Percentiles rank a stretch among this genome's conserved stretches.
Conservation (phyloP, 371 early-diverging fungal species). For the Haplosporangium sp. region DNA sequence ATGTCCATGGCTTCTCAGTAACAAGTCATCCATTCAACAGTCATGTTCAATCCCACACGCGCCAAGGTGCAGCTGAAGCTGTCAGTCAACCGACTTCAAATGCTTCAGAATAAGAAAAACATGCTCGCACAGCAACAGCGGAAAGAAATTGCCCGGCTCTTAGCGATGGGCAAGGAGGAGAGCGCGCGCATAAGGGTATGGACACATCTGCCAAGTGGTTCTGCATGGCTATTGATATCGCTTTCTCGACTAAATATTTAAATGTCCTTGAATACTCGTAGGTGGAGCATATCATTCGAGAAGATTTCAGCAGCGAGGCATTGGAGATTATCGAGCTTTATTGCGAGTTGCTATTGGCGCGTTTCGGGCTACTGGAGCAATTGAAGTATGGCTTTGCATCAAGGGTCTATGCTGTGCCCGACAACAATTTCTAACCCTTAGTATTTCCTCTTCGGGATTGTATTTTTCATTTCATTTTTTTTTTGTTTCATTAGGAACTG, state of each 20-base stretch:
- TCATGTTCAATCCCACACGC: slow-evolving; percentile 69
- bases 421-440: no score
- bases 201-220: not conserved
- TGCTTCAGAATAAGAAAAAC: slow-evolving; percentile 89
- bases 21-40: not conserved
- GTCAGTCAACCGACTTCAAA: slow-evolving; percentile 84
- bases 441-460: not conserved
- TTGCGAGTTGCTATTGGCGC: slow-evolving; percentile 88
- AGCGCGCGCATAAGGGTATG: slow-evolving; percentile 88
- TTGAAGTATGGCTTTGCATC: slow-evolving; percentile 66
- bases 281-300: slow-evolving; percentile 92
- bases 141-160: slow-evolving; percentile 83
- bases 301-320: slow-evolving; percentile 91
- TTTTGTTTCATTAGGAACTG: slow-evolving; percentile 62
- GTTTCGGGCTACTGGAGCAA: slow-evolving; percentile 88
- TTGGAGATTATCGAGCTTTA: slow-evolving; percentile 92
- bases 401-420: no score
- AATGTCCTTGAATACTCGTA: slow-evolving; percentile 7
- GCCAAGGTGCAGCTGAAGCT: slow-evolving; percentile 91
- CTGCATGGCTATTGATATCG: not conserved
- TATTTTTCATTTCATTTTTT: not conserved
- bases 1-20: no score
- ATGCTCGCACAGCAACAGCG: slow-evolving; percentile 79
- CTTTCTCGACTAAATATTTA: not conserved
- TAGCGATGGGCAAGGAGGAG: slow-evolving; percentile 86